Conservation (phyloP, 2,329 filamentous ascomycete genomes). For the Fusarium beomiforme region DNA sequence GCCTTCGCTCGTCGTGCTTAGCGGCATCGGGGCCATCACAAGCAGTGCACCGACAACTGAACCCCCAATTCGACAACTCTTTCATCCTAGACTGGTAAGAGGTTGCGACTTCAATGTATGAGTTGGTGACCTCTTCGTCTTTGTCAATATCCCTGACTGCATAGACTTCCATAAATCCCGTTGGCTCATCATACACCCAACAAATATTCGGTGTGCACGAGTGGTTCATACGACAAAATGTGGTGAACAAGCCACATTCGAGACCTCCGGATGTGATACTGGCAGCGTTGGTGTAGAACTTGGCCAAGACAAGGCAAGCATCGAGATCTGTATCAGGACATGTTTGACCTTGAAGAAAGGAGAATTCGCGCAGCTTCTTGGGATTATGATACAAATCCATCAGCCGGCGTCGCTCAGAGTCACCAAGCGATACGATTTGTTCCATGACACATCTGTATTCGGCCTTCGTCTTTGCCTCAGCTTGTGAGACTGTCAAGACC, state of each 20-base stretch:
- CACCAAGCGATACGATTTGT: background rate
- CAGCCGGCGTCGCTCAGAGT: background rate
- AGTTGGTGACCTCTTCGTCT: slow-evolving; percentile 16
- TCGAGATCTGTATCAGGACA: slow-evolving; percentile 7
- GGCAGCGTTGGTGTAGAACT: slow-evolving; percentile 22
- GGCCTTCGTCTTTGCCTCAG: background rate
- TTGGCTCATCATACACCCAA: slow-evolving; percentile 10
- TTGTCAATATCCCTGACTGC: background rate
- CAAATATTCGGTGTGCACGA: slow-evolving; percentile 19
- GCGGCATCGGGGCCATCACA: background rate
- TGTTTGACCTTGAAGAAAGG: background rate
- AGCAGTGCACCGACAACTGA: background rate
- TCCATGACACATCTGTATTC: slow-evolving; percentile 17
- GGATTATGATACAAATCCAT: slow-evolving; percentile 7
- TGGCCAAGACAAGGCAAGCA: slow-evolving; percentile 3
- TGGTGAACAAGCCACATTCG: slow-evolving; percentile 7
- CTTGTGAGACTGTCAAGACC: background rate
- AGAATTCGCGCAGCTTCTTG: slow-evolving; percentile 15
- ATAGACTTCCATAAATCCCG: slow-evolving; percentile 10
- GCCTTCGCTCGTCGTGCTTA: slow-evolving; percentile 7
- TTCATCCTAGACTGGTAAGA: background rate
- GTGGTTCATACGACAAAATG: slow-evolving; percentile 22
- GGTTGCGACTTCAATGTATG: slow-evolving; percentile 11
- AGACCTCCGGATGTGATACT: background rate
- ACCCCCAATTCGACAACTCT: slow-evolving; percentile 14